These are phyloP conservation scores for Corylus avellana DNA, from an alignment of 306 rosid genomes.

Conservation along the genomic window DNA sequence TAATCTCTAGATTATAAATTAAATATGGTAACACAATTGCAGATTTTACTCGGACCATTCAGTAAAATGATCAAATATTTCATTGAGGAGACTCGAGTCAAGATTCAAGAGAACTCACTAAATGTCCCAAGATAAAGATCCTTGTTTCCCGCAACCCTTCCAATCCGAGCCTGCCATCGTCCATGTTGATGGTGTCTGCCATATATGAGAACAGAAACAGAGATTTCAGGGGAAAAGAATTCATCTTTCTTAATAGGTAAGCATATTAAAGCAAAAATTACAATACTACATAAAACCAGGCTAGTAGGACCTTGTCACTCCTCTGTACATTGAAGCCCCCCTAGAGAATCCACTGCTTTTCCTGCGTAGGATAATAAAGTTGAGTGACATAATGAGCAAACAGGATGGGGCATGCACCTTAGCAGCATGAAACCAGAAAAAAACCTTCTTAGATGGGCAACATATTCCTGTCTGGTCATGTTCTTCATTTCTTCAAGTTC, in stretches of 20 bases:
- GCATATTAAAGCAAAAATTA: constrained; percentile 9
- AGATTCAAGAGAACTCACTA: constrained; percentile 50
- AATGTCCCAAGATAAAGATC: constrained; percentile 96
- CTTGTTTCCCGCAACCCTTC: constrained; percentile 93
- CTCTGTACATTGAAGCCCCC: constrained; percentile 91
- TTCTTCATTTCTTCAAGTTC: constrained; percentile 82
- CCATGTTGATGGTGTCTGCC: constrained; percentile 96
- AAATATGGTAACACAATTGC: constrained; percentile 15
- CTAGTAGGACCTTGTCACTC: constrained; percentile 81
- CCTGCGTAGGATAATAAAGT: constrained; percentile 40
- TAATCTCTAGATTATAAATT: constrained; percentile 20
- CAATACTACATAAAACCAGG: constrained; percentile 15
- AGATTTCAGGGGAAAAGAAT: constrained; percentile 9
- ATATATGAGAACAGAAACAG: constrained; percentile 25
- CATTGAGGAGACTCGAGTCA: neutral
- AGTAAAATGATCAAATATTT: neutral
- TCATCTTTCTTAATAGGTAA: constrained; percentile 4
- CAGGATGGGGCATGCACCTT: neutral
- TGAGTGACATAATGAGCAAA: constrained; percentile 13
- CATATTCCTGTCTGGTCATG: constrained; percentile 86
- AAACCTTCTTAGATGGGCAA: constrained; percentile 88
- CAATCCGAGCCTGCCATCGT: constrained; percentile 96
- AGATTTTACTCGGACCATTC: neutral
- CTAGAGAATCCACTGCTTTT: constrained; percentile 94
- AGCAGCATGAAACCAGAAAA: neutral